Evolutionary conservation across 805 yeast species (phyloP), one percentile per base, ranked within the genome.

Genomic region (Wickerhamiella bombiphila): DNA sequence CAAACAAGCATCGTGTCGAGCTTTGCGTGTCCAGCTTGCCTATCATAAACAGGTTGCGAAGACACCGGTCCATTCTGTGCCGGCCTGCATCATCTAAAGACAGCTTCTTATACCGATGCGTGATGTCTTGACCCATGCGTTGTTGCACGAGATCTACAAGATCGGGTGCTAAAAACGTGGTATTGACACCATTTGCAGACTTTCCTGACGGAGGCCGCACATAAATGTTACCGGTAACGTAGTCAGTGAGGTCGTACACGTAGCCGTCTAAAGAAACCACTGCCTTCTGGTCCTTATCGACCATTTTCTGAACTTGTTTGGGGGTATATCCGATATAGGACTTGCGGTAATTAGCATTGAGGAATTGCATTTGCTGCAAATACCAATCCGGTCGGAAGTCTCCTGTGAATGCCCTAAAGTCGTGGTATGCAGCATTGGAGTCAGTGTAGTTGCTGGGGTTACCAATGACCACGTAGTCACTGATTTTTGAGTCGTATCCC

Each of bases 381-480:
- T 60, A 62, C 66, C 66, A 62, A 38, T 61, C 65, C 2, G 66
- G 66, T 3, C 66, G 51, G 18, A 54, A 60, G 36, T 61, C 66
- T 31, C 54, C 51, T 5, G 51, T 52, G 39, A 53, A 58, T 21
- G 48, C 49, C n/a, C 66, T 43, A 50, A 62, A 62, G 39, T 62
- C 66, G 37, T 62, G 66, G 37, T 61, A 62, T 25, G 37, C 42
- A 1, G 63, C 64, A 36, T 61, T 62, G 15, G 49, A 29, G 38
- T 62, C 66, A 1, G 64, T 48, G 38, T 55, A 57, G 42, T 61
- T 63, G 21, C 49, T 38, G 2, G 58, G 56, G 32, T 56, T 49
- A 3, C 59, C 56, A n/a, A 47, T 43, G 3, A 46, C 50, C 16
- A 58, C 43, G 39, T 46, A 48, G 15, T 49, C 53, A 29, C 49